phyloP scores from a whole-genome alignment of 345 rosid genomes.

The Cardamine occulta region DNA sequence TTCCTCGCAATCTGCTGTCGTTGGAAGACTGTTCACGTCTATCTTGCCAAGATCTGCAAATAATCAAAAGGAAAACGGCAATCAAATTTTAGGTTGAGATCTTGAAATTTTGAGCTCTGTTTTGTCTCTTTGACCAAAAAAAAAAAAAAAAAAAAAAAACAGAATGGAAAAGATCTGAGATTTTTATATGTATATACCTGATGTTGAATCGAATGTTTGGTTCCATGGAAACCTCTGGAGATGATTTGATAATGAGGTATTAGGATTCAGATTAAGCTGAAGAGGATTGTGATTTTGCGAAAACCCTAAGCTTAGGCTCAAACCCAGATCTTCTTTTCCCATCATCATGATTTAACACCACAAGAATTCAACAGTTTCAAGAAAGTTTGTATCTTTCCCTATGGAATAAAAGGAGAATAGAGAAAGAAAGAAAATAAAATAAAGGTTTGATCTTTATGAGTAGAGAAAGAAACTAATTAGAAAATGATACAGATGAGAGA shows the following conservation, averaged over 20 bases:
- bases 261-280: conserved; percentile 41
- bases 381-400: neutral
- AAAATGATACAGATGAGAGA: conserved; percentile 15
- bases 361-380: neutral
- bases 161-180: conserved; percentile 11
- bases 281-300: conserved; percentile 49
- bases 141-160: neutral
- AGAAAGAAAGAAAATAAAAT: neutral
- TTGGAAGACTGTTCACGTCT: conserved; percentile 84
- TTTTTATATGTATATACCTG: conserved; percentile 12
- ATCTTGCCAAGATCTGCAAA: conserved; percentile 80
- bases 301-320: conserved; percentile 75
- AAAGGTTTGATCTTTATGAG: conserved; percentile 20
- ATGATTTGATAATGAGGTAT: conserved; percentile 45
- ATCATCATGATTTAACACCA: conserved; percentile 45
- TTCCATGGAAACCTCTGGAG: conserved; percentile 40
- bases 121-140: neutral
- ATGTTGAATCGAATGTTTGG: conserved; percentile 13
- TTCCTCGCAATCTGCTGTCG: conserved; percentile 65
- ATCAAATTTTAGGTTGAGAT: conserved; percentile 6
- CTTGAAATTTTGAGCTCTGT: neutral
- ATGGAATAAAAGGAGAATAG: neutral
- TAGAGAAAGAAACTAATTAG: neutral
- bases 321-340: conserved; percentile 83
- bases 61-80: neutral